Conservation (phyloP, 768 basidiomycete genomes). For the Suillus spraguei region DNA sequence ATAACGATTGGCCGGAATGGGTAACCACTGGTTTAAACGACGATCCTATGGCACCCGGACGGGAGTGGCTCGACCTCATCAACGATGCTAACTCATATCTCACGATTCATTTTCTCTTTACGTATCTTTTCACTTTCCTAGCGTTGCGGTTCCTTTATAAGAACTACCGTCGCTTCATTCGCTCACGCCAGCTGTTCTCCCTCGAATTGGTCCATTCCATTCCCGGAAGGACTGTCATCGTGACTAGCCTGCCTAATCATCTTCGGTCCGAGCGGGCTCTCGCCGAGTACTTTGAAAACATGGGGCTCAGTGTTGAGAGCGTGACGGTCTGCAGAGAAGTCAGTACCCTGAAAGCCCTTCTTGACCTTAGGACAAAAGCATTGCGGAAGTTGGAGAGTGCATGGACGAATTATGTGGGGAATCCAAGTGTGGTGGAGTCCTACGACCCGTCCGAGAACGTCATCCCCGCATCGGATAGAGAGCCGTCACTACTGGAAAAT, state of each 20-base stretch:
- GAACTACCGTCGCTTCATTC: constrained; percentile 88
- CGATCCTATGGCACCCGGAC: constrained; percentile 34
- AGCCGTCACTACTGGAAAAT: constrained; percentile 55
- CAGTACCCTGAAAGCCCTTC: constrained; percentile 63
- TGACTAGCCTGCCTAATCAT: constrained; percentile 82
- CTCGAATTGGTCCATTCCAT: constrained; percentile 95
- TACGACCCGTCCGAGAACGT: constrained; percentile 74
- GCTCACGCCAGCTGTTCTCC: constrained; percentile 90
- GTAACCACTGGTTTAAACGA: constrained; percentile 22
- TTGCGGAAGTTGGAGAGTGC: constrained; percentile 78
- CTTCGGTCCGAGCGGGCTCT: constrained; percentile 83
- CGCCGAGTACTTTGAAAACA: constrained; percentile 92
- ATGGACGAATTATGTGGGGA: constrained; percentile 93
- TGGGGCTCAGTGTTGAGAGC: constrained; percentile 88
- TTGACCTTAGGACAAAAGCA: constrained; percentile 82
- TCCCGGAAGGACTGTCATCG: constrained; percentile 89
- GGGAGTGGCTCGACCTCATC: constrained; percentile 86
- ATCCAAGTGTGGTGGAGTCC: constrained; percentile 83
- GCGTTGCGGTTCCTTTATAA: constrained; percentile 85
- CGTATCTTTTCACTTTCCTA: constrained; percentile 89
- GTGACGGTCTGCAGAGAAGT: constrained; percentile 89
- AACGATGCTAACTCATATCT: constrained; percentile 90
- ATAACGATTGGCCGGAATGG: constrained; percentile 48
- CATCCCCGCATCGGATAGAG: constrained; percentile 47
- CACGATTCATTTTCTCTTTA: constrained; percentile 88